Conservation (phyloP, 106 monocot genomes). For the Acorus calamus region DNA sequence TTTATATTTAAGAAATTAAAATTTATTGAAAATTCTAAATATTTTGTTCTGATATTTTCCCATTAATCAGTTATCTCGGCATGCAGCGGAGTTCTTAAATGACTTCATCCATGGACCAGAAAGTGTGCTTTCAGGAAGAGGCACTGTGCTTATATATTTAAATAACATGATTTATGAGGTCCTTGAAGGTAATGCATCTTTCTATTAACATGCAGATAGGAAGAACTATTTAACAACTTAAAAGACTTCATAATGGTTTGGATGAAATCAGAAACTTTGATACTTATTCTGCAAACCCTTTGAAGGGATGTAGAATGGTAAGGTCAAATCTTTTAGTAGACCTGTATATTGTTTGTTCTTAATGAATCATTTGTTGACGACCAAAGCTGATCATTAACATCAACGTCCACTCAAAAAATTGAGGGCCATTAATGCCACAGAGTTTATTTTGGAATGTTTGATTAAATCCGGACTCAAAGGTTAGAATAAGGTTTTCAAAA, state of each 20-base stretch:
- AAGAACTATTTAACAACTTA: not conserved
- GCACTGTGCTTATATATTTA: slow-evolving; percentile 44
- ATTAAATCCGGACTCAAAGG: no score
- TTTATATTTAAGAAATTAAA: no score
- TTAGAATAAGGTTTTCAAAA: no score
- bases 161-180: slow-evolving; percentile 43
- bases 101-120: slow-evolving; percentile 43
- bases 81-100: slow-evolving; percentile 27
- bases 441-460: no score
- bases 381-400: no score
- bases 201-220: not conserved
- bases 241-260: not conserved
- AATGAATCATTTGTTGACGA: no score
- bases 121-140: slow-evolving; percentile 45
- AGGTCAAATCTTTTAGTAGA: no score
- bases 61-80: slow-evolving; percentile 29
- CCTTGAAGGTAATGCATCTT: slow-evolving; percentile 29
- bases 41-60: not conserved
- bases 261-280: not conserved
- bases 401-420: no score
- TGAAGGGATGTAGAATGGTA: no score
- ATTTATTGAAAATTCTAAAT: slow-evolving; percentile 6
- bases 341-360: no score
- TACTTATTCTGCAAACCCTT: no score
- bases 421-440: no score